Conservation (phyloP, 2,329 filamentous ascomycete genomes). For the Sordariomycetes sp. region DNA sequence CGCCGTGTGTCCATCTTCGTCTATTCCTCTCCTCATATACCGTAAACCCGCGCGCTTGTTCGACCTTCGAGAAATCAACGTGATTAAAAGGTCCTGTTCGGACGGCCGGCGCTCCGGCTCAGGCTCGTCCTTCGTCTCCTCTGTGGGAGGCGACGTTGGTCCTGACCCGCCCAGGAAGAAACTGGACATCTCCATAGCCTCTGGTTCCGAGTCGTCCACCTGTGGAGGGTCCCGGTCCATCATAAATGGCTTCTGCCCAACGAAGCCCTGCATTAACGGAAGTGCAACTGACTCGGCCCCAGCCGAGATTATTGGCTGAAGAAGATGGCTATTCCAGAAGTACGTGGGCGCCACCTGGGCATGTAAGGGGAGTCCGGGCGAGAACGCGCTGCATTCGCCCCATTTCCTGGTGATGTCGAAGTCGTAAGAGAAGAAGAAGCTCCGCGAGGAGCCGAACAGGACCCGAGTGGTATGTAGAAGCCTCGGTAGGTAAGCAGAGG, state of each 20-base stretch:
- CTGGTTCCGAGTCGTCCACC: constrained; percentile 29
- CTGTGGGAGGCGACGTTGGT: constrained; percentile 7
- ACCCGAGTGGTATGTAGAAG: constrained; percentile 74
- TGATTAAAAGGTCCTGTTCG: constrained; percentile 62
- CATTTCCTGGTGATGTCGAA: constrained; percentile 73
- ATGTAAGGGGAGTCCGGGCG: constrained; percentile 44
- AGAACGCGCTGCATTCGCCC: constrained; percentile 17
- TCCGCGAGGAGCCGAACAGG: constrained; percentile 69
- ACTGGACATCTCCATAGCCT: constrained; percentile 34
- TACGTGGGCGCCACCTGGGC: constrained; percentile 65
- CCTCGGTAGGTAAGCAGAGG: constrained; percentile 61
- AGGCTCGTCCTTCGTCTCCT: constrained; percentile 11
- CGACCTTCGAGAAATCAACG: constrained; percentile 81
- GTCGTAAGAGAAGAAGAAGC: constrained; percentile 95
- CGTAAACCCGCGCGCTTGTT: constrained; percentile 77
- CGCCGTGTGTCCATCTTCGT: constrained; percentile 79
- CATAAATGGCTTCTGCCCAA: constrained; percentile 75
- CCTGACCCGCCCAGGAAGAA: constrained; percentile 19
- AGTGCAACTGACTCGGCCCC: constrained; percentile 62
- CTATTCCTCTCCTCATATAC: constrained; percentile 81
- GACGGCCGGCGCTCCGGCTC: constrained; percentile 13
- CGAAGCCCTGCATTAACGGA: constrained; percentile 87
- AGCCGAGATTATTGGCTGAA: constrained; percentile 62
- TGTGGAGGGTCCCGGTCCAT: constrained; percentile 54
- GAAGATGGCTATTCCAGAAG: constrained; percentile 83